Evolutionary conservation across 805 yeast species (phyloP).

Genomic region (Lachancea lanzarotensis): DNA sequence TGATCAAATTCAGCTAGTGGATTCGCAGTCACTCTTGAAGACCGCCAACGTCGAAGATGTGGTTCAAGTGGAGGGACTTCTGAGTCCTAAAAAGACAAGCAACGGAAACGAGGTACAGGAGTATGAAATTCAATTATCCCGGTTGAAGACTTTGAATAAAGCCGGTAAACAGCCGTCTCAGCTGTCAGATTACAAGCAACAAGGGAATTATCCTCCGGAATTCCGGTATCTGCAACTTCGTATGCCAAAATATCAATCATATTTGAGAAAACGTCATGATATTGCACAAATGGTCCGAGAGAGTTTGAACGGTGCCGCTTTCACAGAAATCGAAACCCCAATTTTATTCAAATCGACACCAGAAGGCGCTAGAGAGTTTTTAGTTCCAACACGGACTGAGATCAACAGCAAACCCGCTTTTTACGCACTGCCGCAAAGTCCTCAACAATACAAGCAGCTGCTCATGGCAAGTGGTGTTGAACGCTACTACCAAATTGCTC

Average conservation of each 20-base stretch:
- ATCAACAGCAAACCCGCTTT: slow-evolving; percentile 36
- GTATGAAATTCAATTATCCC: slow-evolving; percentile 55
- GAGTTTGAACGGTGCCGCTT: slow-evolving; percentile 38
- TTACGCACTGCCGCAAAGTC: slow-evolving; percentile 95
- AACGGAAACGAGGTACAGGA: slow-evolving; percentile 26
- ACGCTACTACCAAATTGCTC: slow-evolving; percentile 83
- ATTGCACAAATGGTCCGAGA: slow-evolving; percentile 45
- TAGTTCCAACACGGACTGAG: slow-evolving; percentile 77
- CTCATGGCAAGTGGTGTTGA: slow-evolving; percentile 91
- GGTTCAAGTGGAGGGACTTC: slow-evolving; percentile 54
- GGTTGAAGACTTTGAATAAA: slow-evolving; percentile 51
- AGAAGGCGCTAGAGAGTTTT: slow-evolving; percentile 93
- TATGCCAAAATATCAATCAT: slow-evolving; percentile 46
- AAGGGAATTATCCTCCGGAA: slow-evolving; percentile 61
- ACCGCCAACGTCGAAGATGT: slow-evolving; percentile 67
- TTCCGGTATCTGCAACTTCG: slow-evolving; percentile 78
- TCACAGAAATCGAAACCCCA: slow-evolving; percentile 90
- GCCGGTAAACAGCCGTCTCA: slow-evolving; percentile 64
- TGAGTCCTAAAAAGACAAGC: slow-evolving; percentile 27
- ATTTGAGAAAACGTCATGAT: slow-evolving; percentile 50
- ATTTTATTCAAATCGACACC: slow-evolving; percentile 91
- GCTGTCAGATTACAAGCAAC: slow-evolving; percentile 48
- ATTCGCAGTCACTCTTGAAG: slow-evolving; percentile 37
- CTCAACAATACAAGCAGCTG: slow-evolving; percentile 94
- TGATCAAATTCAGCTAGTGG: slow-evolving; percentile 52